Percentiles rank a stretch among this genome's conserved stretches.
phyloP scores from a whole-genome alignment of 2,329 filamentous ascomycete genomes.

The Beauveria rudraprayagi region DNA sequence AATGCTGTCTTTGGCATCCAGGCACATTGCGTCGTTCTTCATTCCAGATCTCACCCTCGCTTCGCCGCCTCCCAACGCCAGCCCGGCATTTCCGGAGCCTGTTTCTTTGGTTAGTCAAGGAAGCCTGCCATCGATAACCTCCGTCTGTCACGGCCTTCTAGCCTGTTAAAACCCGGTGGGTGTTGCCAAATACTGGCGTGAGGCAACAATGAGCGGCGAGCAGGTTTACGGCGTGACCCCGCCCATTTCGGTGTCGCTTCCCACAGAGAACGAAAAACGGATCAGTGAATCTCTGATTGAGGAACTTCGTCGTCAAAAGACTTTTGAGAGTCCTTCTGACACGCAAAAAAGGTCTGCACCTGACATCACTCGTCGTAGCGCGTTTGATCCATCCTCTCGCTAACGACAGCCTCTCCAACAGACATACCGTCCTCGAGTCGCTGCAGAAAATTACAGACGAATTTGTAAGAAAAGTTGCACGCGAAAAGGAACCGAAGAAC shows the following conservation, averaged over 20 bases:
- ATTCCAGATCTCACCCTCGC: neutral
- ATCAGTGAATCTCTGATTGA: conserved; percentile 72
- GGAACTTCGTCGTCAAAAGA: conserved; percentile 81
- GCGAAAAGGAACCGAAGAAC: conserved; percentile 62
- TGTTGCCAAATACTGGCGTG: neutral
- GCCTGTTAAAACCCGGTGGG: neutral
- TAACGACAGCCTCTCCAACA: conserved; percentile 25
- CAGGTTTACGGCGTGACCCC: conserved; percentile 62
- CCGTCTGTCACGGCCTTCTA: neutral
- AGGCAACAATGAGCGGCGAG: conserved; percentile 27
- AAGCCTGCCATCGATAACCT: conserved; percentile 9
- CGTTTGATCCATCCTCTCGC: neutral
- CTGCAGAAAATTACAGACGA: conserved; percentile 75
- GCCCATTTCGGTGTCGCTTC: conserved; percentile 69
- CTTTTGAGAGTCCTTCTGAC: conserved; percentile 78
- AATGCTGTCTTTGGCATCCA: neutral
- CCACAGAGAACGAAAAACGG: conserved; percentile 67
- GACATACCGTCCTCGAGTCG: conserved; percentile 63
- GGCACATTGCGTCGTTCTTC: neutral
- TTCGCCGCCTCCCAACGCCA: neutral
- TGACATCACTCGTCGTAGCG: neutral
- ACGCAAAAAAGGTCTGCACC: conserved; percentile 65
- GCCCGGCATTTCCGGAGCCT: neutral
- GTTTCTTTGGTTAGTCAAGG: neutral
- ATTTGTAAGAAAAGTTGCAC: conserved; percentile 77